Evolutionary conservation across 768 basidiomycete species (phyloP).

Genomic region (Leccinum truebloodii): DNA sequence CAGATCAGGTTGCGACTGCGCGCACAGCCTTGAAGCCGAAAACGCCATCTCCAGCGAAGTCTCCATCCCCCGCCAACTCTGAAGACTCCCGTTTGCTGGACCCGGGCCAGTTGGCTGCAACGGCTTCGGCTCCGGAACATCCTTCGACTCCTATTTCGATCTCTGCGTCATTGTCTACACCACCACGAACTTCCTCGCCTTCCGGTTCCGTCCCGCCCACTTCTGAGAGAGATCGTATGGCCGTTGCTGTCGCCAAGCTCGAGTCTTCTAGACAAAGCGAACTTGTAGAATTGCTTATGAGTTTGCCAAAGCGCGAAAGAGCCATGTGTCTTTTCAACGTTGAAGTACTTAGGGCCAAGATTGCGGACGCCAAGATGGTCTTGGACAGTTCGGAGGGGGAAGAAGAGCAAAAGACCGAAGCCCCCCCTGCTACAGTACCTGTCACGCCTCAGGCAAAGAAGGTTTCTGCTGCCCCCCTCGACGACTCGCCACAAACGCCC

Average conservation of each 20-base stretch:
- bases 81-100: conserved; percentile 75
- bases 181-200: conserved; percentile 83
- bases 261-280: conserved; percentile 61
- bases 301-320: conserved; percentile 83
- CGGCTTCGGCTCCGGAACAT: conserved; percentile 88
- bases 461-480: conserved; percentile 37
- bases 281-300: conserved; percentile 80
- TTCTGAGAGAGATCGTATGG: conserved; percentile 77
- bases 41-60: conserved; percentile 46
- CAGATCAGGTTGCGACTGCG: conserved; percentile 57
- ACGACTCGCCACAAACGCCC: conserved; percentile 69
- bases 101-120: conserved; percentile 61
- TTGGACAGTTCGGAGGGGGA: conserved; percentile 71
- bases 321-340: conserved; percentile 90
- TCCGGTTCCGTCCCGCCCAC: conserved; percentile 57
- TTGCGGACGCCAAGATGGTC: conserved; percentile 80
- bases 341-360: conserved; percentile 74
- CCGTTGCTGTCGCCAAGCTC: conserved; percentile 61
- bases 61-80: conserved; percentile 54
- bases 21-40: conserved; percentile 39
- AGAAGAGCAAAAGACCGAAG: conserved; percentile 36
- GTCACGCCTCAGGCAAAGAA: conserved; percentile 69
- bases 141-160: conserved; percentile 85
- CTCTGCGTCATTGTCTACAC: conserved; percentile 72
- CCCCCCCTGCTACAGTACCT: conserved; percentile 38